A percentile compares a stretch with the other conserved stretches of the same genome.
These are phyloP conservation scores for Gnomoniopsis smithogilvyi DNA, from an alignment of 2,329 filamentous ascomycete species.

Conservation along the genomic window DNA sequence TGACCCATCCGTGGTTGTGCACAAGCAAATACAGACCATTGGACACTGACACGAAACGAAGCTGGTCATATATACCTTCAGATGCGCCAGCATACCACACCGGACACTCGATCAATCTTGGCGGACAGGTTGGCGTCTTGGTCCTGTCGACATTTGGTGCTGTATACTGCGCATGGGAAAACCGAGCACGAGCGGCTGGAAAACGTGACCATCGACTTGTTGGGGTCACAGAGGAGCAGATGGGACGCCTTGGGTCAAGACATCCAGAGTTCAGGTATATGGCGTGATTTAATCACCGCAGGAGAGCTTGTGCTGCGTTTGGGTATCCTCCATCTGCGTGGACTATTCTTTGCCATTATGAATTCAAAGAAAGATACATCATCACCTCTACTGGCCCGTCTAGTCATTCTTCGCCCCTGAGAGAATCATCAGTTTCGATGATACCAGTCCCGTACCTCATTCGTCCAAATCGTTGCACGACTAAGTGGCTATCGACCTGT, in stretches of 20 bases:
- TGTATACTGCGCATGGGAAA: conserved; percentile 51
- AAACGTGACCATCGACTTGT: conserved; percentile 46
- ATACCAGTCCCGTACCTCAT: background rate
- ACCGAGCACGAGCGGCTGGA: conserved; percentile 43
- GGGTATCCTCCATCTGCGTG: background rate
- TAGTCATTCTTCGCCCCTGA: too few species aligned
- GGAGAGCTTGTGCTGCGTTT: background rate
- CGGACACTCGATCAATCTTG: conserved; percentile 56
- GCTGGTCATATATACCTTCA: conserved; percentile 49
- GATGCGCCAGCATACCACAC: conserved; percentile 45
- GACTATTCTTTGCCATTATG: background rate
- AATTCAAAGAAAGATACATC: background rate
- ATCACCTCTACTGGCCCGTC: background rate
- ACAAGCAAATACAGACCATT: too few species aligned
- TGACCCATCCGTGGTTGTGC: background rate
- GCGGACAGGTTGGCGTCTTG: conserved; percentile 42
- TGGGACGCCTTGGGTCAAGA: conserved; percentile 45
- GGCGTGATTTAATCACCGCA: conserved; percentile 27
- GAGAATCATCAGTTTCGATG: background rate
- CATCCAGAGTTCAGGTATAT: conserved; percentile 58
- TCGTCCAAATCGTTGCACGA: background rate
- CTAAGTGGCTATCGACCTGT: background rate
- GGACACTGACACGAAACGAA: conserved; percentile 18
- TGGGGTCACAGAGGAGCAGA: conserved; percentile 44
- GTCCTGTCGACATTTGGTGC: conserved; percentile 46